Evolutionary conservation across 2,329 filamentous ascomycete genomes (phyloP), one percentile per base, ranked within the genome.

Genomic region (Helicocarpus griseus): DNA sequence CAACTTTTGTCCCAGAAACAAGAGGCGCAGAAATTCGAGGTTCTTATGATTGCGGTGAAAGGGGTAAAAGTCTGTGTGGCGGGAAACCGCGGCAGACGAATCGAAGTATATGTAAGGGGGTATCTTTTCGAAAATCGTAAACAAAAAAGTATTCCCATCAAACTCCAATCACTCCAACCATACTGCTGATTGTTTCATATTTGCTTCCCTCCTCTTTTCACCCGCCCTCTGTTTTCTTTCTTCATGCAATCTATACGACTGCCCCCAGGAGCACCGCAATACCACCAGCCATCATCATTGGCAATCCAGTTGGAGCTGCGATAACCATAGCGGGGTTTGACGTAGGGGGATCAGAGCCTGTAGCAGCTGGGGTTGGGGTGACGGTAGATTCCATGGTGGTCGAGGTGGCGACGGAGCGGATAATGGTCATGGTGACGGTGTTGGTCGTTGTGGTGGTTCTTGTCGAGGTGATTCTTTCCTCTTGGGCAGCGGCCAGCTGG

Each of bases 391-490:
- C 53, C 35, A 53, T 41, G 24, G 50, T 47, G 41, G 59, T 53
- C 5, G 59, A 52, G 22, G 54, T 53, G 28, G 43, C 51, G 54
- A 55, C 50, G 21, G 54, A 53, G 33, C 53, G 57, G 47, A 58
- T 53, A 46, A 64, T 57, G 2, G 65, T 57, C 33, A 65, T 64
- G 49, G 64, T 61, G 11, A 72, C 68, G 17, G 77, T 71, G 40
- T 72, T 69, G 22, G 73, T 73, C 56, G 74, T 74, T 22, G 69
- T 68, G 54, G 61, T 57, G 55, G 69, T 69, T 44, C 66, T 64
- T 19, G 67, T 70, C 22, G 67, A 60, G 38, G 63, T 63, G 48
- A 64, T 65, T 45, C 57, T 60, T 24, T 53, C 53, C 29, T 60
- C 60, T 36, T 64, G 61, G 17, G 61, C 64, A 48, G 60, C 60